Base-by-base conservation (phyloP, 306 rosid species). In the Sindora glabra region DNA sequence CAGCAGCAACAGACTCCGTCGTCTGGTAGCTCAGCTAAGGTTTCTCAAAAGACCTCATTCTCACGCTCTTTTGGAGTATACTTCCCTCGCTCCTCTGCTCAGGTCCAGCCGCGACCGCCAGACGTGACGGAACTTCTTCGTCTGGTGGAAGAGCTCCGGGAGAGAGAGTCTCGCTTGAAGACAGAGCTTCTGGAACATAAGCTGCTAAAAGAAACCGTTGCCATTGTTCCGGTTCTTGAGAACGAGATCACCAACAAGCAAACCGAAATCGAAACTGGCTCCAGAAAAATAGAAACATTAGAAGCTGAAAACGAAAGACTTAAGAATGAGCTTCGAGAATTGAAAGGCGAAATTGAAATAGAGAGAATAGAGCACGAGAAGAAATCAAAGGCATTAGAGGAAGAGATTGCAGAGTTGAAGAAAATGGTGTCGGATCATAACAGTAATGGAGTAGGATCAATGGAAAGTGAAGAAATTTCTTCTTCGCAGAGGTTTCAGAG, bases 21-120 rank as follows among this genome's bases (percentile, higher is more conserved):
- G 0, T 67, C 95, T 18, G 54, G 76, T 0, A 63, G 74, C 57
- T 74, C 95, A 6, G 78, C 70, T 0, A 92, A 86, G 66, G 22
- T 71, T 0, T 21, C 99, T 2, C 89, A 82, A 74, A 94, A 89
- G 58, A 64, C 90, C 11, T 74, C 79, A n/a, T 84, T 94, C 87
- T 74, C 95, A 0, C 92, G 97, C 33, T 76, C 97, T 3, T 85
- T 91, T 42, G 98, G 95, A 9, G 86, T 64, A 1, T 89, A 89
- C 75, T 94, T 94, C 59, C 99, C 99, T 0, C 97, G 99, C 63
- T 74, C 97, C 37, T 86, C 95, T 5, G 86, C 97, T 10, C 99
- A 94, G 86, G 99, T 94, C 1, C 99, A 94, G 79, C 99, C 99
- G 2, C 72, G 71, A 4, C 97, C 97, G 0, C 99, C 95, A 0